These are phyloP conservation scores for Candida gorgasii DNA, from an alignment of 805 yeast species.

Conservation along the genomic window DNA sequence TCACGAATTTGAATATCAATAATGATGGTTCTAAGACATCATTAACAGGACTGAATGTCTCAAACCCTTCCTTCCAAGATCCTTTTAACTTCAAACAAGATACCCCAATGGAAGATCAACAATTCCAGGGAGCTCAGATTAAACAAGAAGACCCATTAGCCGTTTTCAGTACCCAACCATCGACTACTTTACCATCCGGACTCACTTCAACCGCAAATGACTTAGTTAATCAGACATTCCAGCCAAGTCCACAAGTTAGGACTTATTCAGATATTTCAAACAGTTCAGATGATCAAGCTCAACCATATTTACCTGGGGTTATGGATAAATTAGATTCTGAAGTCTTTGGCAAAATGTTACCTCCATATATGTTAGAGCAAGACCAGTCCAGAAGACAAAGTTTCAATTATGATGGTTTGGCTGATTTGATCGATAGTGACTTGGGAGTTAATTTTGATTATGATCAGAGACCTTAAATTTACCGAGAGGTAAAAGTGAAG, in stretches of 20 bases:
- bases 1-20: constrained; percentile 2
- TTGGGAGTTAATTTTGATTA: constrained; percentile 3
- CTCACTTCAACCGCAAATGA: too few species aligned
- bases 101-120: too few species aligned
- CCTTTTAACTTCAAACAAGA: neutral
- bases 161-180: neutral
- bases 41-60: neutral
- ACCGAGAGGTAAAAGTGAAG: neutral
- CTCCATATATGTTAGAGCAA: constrained; percentile 69
- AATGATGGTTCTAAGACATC: neutral
- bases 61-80: neutral
- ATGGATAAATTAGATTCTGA: constrained; percentile 85
- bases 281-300: constrained; percentile 11
- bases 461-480: neutral
- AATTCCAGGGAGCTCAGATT: too few species aligned
- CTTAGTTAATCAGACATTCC: neutral
- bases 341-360: constrained; percentile 78
- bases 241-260: constrained; percentile 4
- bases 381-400: constrained; percentile 9
- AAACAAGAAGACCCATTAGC: neutral
- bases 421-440: constrained; percentile 9
- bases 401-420: constrained; percentile 9
- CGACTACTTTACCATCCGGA: neutral
- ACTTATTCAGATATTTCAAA: constrained; percentile 9
- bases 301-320: constrained; percentile 68